Evolutionary conservation across 1,284 basidiomycete species (phyloP).

Genomic region (Macrocystidia cucumis): DNA sequence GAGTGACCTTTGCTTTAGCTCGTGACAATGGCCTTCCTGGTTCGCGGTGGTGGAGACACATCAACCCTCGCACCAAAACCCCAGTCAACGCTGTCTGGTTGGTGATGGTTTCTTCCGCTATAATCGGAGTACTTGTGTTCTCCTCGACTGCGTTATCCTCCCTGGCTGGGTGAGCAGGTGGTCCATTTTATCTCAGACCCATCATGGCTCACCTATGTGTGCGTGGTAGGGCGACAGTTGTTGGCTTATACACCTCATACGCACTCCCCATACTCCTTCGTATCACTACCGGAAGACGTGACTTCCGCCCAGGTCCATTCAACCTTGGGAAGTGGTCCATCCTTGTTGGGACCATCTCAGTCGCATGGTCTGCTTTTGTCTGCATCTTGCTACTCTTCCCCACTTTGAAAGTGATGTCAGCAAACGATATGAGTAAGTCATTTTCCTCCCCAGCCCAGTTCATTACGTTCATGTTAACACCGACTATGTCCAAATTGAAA

Average conservation of each 20-base stretch:
- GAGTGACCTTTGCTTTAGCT: constrained; percentile 13
- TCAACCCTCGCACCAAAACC: constrained; percentile 10
- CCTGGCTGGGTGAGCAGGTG: constrained; percentile 11
- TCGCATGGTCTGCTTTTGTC: constrained; percentile 55
- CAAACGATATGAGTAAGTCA: constrained; percentile 32
- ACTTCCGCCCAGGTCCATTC: constrained; percentile 48
- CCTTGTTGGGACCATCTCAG: constrained; percentile 45
- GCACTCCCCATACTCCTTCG: constrained; percentile 55
- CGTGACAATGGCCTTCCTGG: constrained; percentile 13
- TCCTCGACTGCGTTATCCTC: constrained; percentile 12
- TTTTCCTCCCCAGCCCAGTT: background rate
- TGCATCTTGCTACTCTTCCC: constrained; percentile 51
- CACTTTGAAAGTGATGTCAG: constrained; percentile 23
- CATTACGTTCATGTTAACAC: too few species aligned
- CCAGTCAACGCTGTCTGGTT: constrained; percentile 15
- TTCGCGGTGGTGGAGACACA: constrained; percentile 13
- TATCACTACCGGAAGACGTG: constrained; percentile 50
- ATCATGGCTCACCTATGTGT: background rate
- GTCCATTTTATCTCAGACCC: background rate
- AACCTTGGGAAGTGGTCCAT: constrained; percentile 46
- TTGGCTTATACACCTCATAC: constrained; percentile 57
- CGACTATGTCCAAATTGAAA: too few species aligned
- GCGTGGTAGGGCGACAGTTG: constrained; percentile 54
- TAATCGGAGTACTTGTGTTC: constrained; percentile 11
- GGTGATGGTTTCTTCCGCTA: constrained; percentile 10